Base-by-base conservation (phyloP, 2,329 filamentous ascomycete genomes). In the Zasmidium angulare region DNA sequence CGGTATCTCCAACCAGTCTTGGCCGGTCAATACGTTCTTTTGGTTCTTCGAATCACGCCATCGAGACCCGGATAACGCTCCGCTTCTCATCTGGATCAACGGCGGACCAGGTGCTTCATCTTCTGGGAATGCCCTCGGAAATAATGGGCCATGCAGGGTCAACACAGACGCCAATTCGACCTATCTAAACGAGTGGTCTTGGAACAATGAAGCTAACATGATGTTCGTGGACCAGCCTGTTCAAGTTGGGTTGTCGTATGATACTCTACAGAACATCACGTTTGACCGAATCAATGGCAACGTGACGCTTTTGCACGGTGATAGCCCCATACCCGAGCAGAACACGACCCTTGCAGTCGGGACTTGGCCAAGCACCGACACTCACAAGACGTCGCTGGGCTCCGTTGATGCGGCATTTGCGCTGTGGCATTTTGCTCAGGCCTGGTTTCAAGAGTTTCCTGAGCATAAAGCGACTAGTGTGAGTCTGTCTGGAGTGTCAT, bases 141-240 rank as follows among this genome's bases (percentile, higher is more conserved):
- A 55, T 22, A 55, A 48, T 60, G 80, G 80, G 1, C 84, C 84
- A 1, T 87, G 85, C 66, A 71, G 66, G 17, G 76, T 86, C 29
- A 79, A 82, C 50, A 61, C 72, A 3, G 82, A 86, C 61, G 81
- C 79, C 0, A 84, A 84, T 61, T 75, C 74, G 0, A 78, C 76
- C 0, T 68, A 68, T n/a, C 57, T 78, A 10, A 88, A 86, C 66
- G 79, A 83, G 1, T 86, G 80, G 76, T 83, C 83, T 0, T 88
- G 85, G 83, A 88, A 87, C 63, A 83, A 83, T 57, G 78, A 86
- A 22, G 74, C 74, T 46, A 79, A 79, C 55, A 74, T 79, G 71
- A 79, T 89, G 14, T 89, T 85, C 70, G 79, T 89, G 55, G 86
- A 89, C 63, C 85, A 89, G 72, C 87, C 83, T 0, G 79, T 60